Evolutionary conservation across 768 basidiomycete genomes (phyloP).

Genomic region (Rhizopogon vinicolor): DNA sequence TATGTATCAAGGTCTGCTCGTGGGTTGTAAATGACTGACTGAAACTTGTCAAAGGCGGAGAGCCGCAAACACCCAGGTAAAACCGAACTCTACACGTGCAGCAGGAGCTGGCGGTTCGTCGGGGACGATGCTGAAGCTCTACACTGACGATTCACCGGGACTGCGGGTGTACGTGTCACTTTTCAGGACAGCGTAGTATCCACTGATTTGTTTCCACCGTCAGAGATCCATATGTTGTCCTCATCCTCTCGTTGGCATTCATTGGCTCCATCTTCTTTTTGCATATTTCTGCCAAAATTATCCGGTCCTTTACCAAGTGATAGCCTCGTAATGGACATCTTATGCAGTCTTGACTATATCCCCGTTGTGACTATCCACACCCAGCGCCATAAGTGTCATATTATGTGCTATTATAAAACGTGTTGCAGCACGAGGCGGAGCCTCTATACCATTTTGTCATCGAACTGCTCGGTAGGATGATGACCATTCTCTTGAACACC

Average conservation of each 20-base stretch:
- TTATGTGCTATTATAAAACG: background rate
- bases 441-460: background rate
- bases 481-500: background rate
- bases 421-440: background rate
- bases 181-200: background rate
- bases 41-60: constrained; percentile 50
- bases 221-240: constrained; percentile 95
- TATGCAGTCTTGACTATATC: background rate
- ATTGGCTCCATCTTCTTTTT: constrained; percentile 99
- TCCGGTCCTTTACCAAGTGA: constrained; percentile 85
- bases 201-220: constrained; percentile 8
- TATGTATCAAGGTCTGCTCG: constrained; percentile 29
- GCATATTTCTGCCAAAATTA: constrained; percentile 93
- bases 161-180: constrained; percentile 81
- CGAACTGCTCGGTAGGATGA: background rate
- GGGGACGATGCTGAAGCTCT: constrained; percentile 98
- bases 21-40: background rate
- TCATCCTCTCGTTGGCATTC: constrained; percentile 93
- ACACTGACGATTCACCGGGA: constrained; percentile 97
- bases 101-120: constrained; percentile 95
- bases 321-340: constrained; percentile 8
- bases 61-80: constrained; percentile 60
- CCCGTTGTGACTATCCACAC: background rate
- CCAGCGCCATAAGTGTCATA: background rate
- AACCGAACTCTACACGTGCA: constrained; percentile 83